Percentiles rank a stretch among this genome's conserved stretches.
Evolutionary conservation across 768 basidiomycete genomes (phyloP).

Genomic region (Trametes coccinea): DNA sequence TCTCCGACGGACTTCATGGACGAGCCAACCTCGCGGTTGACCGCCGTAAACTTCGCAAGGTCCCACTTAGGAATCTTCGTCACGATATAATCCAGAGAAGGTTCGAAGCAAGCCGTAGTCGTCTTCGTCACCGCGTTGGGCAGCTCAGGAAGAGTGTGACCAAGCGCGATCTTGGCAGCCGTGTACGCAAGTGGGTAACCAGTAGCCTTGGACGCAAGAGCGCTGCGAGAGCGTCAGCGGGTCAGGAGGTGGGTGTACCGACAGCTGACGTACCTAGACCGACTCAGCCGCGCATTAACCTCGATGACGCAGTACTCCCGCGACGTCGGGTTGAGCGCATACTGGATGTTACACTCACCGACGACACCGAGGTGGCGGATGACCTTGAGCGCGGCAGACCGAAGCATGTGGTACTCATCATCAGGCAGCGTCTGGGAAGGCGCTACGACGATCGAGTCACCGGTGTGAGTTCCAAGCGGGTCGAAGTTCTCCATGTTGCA

Average conservation of each 20-base stretch:
- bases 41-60: slow-evolving; percentile 94
- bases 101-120: slow-evolving; percentile 98
- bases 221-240: slow-evolving; percentile 47
- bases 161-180: slow-evolving; percentile 97
- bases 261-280: slow-evolving; percentile 59
- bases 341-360: slow-evolving; percentile 97
- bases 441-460: slow-evolving; percentile 98
- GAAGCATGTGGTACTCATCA: slow-evolving; percentile 98
- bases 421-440: slow-evolving; percentile 98
- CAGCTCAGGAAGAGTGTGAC: slow-evolving; percentile 94
- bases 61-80: slow-evolving; percentile 99
- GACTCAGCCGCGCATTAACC: slow-evolving; percentile 93
- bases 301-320: slow-evolving; percentile 98
- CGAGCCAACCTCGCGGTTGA: slow-evolving; percentile 92
- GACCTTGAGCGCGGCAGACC: slow-evolving; percentile 91
- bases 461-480: slow-evolving; percentile 97
- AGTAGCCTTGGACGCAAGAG: slow-evolving; percentile 97
- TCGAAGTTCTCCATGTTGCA: slow-evolving; percentile 99
- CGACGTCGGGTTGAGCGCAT: slow-evolving; percentile 90
- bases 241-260: not conserved
- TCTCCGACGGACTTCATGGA: slow-evolving; percentile 99
- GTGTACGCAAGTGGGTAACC: slow-evolving; percentile 99
- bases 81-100: slow-evolving; percentile 97
- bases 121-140: slow-evolving; percentile 99
- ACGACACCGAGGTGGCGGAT: slow-evolving; percentile 88